A percentile compares a stretch with the other conserved stretches of the same genome.
Conservation (phyloP, 345 rosid species). For the Rhizophora mangle region DNA sequence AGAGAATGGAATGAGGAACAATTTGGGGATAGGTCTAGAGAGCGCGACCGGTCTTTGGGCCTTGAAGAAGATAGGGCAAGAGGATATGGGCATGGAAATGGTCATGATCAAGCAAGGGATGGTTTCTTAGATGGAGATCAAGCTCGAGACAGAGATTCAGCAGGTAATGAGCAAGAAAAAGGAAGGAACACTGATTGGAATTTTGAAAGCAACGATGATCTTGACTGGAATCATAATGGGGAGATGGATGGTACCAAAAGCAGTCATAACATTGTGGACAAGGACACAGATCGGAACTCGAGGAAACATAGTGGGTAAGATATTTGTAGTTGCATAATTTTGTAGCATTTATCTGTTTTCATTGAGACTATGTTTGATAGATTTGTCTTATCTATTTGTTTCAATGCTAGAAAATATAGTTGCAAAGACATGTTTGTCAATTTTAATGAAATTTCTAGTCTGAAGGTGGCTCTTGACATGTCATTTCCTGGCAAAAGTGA, state of each 20-base stretch:
- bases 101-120: constrained; percentile 45
- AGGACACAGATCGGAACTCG: constrained; percentile 35
- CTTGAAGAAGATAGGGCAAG: constrained; percentile 42
- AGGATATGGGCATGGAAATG: constrained; percentile 37
- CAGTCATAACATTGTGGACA: constrained; percentile 25
- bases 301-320: constrained; percentile 59
- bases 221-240: constrained; percentile 37
- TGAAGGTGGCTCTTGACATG: too few species aligned
- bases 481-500: too few species aligned
- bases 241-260: constrained; percentile 35
- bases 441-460: too few species aligned
- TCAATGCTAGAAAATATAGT: too few species aligned
- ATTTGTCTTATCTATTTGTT: too few species aligned
- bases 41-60: constrained; percentile 52
- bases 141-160: constrained; percentile 37
- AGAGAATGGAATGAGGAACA: constrained; percentile 40
- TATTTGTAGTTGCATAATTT: not conserved
- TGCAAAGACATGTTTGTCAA: too few species aligned
- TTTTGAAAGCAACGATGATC: constrained; percentile 29
- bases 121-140: constrained; percentile 43
- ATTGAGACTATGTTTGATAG: not conserved
- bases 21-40: constrained; percentile 52
- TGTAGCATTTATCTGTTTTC: not conserved
- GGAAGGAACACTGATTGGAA: constrained; percentile 29
- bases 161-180: constrained; percentile 36